Conservation (phyloP, 2,329 filamentous ascomycete species). For the Fusarium globosum region DNA sequence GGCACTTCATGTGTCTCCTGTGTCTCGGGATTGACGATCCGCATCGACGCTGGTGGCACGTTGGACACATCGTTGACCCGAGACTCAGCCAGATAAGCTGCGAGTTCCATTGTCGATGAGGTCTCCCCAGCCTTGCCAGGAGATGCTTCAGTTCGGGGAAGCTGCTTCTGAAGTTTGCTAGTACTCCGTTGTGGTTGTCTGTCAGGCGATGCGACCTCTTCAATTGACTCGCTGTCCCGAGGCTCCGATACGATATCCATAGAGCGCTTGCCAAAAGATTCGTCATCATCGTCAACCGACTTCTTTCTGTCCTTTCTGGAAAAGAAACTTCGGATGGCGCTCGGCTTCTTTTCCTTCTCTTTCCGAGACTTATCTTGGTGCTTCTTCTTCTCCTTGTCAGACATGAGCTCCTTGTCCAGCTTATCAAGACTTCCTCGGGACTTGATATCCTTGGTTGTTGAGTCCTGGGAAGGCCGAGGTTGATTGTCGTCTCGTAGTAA, state of each 20-base stretch:
- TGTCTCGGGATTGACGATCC: slow-evolving; percentile 67
- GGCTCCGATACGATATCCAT: slow-evolving; percentile 63
- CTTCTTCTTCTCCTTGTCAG: slow-evolving; percentile 80
- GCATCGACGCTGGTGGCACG: slow-evolving; percentile 67
- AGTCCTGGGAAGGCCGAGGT: slow-evolving; percentile 63
- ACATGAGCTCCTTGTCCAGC: slow-evolving; percentile 62
- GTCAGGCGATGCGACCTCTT: slow-evolving; percentile 60
- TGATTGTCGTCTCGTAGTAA: slow-evolving; percentile 83
- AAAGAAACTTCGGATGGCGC: slow-evolving; percentile 69
- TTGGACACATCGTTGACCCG: slow-evolving; percentile 65
- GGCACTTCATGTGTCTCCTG: slow-evolving; percentile 54
- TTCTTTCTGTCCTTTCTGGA: slow-evolving; percentile 72
- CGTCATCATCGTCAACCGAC: slow-evolving; percentile 67
- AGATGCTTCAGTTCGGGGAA: slow-evolving; percentile 62
- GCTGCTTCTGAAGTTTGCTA: slow-evolving; percentile 78
- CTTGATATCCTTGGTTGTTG: slow-evolving; percentile 62
- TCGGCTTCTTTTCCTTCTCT: slow-evolving; percentile 74
- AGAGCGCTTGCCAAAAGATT: slow-evolving; percentile 70
- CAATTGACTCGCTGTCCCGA: slow-evolving; percentile 56
- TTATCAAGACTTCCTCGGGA: slow-evolving; percentile 79
- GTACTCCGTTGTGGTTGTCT: slow-evolving; percentile 65
- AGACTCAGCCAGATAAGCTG: slow-evolving; percentile 56
- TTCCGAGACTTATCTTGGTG: slow-evolving; percentile 77
- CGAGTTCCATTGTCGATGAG: slow-evolving; percentile 54
- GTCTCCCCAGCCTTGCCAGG: slow-evolving; percentile 55